Base-by-base conservation (phyloP, 495 filamentous ascomycete genomes). In the Lindgomyces ingoldianus region DNA sequence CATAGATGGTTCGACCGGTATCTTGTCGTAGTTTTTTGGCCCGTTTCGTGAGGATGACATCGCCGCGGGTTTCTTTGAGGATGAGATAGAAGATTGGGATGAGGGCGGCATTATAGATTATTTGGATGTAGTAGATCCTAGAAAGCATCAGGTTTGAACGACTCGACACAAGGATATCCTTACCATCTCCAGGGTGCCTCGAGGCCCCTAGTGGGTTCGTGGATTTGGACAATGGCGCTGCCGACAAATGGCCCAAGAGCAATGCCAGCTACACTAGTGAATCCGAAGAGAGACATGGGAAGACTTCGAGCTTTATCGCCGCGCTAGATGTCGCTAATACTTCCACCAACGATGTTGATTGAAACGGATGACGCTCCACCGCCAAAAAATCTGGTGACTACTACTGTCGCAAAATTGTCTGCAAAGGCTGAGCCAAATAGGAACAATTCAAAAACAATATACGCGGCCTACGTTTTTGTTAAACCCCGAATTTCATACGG, bases 341-440 rank as follows among this genome's bases (percentile, higher is more conserved):
- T 78, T 2, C 78, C 78, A 10, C 78, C 78, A 42, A 80, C 78
- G 22, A 80, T 79, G 53, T 80, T 80, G 51, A 80, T 79, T 8
- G 76, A 72, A 36, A 79, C 77, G 0, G 78, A 80, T 0, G 78
- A 80, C 9, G 75, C 76, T 9, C 60, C 60, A 11, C 60, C 60
- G 26, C 60, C 60, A 41, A 63, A 63, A 22, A 65, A 65, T 4
- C 62, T n/a, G 9, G 62, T 65, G 8, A 65, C 44, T 18, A 65
- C 62, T 10, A 65, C 42, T 16, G 62, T 65, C 6, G 53, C 62
- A 44, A 65, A 65, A 19, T 65, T 65, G 30, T 65, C 27, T 9
- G 62, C 62, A 29, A 65, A 65, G 18, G 62, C 62, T 11, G 62
- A 58, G 2, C 44, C 44, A 27, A 65, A 65, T 12, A 65, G 42